Percentiles rank a stretch among this genome's conserved stretches.
phyloP scores from a whole-genome alignment of 2,329 filamentous ascomycete species.

The Gaeumannomyces tritici region DNA sequence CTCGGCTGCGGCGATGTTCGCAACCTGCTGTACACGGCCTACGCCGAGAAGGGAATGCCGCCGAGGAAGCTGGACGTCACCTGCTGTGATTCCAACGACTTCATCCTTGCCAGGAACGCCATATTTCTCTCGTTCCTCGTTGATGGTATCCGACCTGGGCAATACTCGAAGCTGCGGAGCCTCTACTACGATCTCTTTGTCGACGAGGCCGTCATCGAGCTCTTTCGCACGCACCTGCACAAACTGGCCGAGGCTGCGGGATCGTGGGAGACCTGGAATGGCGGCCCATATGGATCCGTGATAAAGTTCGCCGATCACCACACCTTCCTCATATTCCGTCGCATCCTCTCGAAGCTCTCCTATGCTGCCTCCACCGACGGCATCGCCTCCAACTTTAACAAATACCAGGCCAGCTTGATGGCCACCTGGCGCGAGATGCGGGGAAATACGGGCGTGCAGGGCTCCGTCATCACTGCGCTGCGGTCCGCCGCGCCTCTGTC shows the following conservation, averaged over 20 bases:
- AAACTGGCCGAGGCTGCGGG: slow-evolving; percentile 29
- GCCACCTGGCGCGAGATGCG: background rate
- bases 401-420: slow-evolving; percentile 23
- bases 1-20: slow-evolving; percentile 48
- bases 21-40: slow-evolving; percentile 45
- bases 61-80: slow-evolving; percentile 41
- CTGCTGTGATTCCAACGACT: slow-evolving; percentile 41
- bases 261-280: slow-evolving; percentile 33
- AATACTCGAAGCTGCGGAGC: slow-evolving; percentile 32
- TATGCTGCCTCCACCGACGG: background rate
- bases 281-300: slow-evolving; percentile 28
- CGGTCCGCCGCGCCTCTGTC: slow-evolving; percentile 28
- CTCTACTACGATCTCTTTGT: slow-evolving; percentile 46
- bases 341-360: background rate
- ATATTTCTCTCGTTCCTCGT: slow-evolving; percentile 41
- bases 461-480: slow-evolving; percentile 16
- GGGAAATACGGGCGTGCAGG: background rate
- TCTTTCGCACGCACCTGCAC: slow-evolving; percentile 30
- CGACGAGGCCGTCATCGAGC: slow-evolving; percentile 20
- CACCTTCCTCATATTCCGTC: slow-evolving; percentile 29
- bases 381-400: background rate
- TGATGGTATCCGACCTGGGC: slow-evolving; percentile 21
- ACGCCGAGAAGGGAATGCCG: slow-evolving; percentile 23
- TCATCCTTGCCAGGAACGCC: slow-evolving; percentile 44
- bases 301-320: slow-evolving; percentile 38